Evolutionary conservation across 2,329 filamentous ascomycete species (phyloP), one percentile per base, ranked within the genome.

Genomic region (Macrophomina pseudophaseolina): DNA sequence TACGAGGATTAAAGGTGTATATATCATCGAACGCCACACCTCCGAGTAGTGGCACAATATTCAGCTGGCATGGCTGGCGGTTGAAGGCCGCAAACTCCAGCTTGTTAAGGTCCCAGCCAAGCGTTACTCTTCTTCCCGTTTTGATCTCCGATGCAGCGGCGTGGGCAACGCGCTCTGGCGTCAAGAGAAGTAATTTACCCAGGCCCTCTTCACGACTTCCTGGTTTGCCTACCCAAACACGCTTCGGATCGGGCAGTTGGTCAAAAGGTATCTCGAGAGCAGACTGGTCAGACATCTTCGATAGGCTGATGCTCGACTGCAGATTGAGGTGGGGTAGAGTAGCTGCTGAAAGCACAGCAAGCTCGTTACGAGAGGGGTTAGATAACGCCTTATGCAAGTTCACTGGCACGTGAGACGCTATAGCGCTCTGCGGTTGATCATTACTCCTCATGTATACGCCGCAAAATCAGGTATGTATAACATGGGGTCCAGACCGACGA

Each of bases 141-240:
- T 77, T 76, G 68, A 85, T 84, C 70, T 85, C 82, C 23, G 75
- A 73, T 0, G 86, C 74, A 0, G 82, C 78, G 0, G 82, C 82
- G 11, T 75, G 72, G 6, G 75, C 74, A 18, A 83, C 77, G 11
- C 76, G 77, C 16, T 77, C 72, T 0, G 82, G 79, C 0, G 84
- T 87, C 66, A 87, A 78, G 3, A 86, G 78, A 71, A 87, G 87
- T 1, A 88, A 77, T 70, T 83, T 85, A 28, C 86, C 86, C 8
- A 85, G 77, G 4, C 85, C 85, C 74, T 87, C 85, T 62, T 85
- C 82, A 35, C 72, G 73, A 8, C 80, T 83, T 5, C 79, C 80
- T 0, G 84, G 80, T 8, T 74, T 68, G 4, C 79, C 82, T 16
- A 80, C 70, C 84, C 83, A 86, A 40, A 85, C 81, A 35, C 80